phyloP scores from a whole-genome alignment of 345 rosid genomes.

The Linum lewisii region DNA sequence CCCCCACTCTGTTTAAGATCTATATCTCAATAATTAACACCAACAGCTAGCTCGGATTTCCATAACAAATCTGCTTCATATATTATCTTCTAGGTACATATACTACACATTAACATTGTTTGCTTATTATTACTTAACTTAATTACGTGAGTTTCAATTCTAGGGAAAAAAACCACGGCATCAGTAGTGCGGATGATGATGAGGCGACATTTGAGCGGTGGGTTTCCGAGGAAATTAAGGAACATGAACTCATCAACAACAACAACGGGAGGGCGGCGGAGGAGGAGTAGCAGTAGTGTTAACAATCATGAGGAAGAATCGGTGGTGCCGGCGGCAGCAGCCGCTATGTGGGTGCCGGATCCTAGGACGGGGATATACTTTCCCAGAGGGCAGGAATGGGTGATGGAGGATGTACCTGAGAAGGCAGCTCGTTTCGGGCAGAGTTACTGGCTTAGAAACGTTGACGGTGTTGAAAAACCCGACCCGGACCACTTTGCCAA shows the following conservation, averaged over 20 bases:
- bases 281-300: background rate
- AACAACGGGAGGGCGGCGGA: background rate
- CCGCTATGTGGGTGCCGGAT: conserved; percentile 45
- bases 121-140: too few species aligned
- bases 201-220: too few species aligned
- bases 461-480: conserved; percentile 41
- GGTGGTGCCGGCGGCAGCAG: background rate
- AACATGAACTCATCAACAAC: background rate
- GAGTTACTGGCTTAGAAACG: conserved; percentile 44
- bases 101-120: too few species aligned
- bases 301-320: background rate
- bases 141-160: background rate
- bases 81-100: too few species aligned
- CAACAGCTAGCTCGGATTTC: too few species aligned
- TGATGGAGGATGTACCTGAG: conserved; percentile 48
- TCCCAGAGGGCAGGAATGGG: conserved; percentile 53
- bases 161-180: too few species aligned
- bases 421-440: conserved; percentile 36
- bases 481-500: conserved; percentile 12
- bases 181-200: too few species aligned
- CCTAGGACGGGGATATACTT: conserved; percentile 58
- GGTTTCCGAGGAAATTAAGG: too few species aligned
- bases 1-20: background rate
- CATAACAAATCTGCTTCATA: too few species aligned
- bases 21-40: too few species aligned